Percentiles rank a stretch among this genome's conserved stretches.
These are phyloP conservation scores for Epichloe aotearoae DNA, from an alignment of 2,329 filamentous ascomycete species.

Conservation along the genomic window DNA sequence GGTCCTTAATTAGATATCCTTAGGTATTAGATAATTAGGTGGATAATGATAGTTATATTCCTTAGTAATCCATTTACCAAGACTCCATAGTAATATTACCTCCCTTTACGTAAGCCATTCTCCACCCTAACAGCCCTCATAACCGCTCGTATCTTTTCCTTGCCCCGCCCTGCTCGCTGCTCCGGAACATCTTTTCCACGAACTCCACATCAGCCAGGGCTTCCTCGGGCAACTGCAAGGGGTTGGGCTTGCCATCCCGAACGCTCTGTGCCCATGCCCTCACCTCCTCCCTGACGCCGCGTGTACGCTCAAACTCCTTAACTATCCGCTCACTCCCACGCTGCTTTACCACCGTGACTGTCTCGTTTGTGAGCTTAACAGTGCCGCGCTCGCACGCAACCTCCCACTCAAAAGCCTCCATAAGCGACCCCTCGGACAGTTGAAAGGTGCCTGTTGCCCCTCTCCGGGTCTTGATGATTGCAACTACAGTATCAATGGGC, in stretches of 20 bases:
- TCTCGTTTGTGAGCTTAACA: conserved; percentile 33
- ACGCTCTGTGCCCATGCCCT: conserved; percentile 46
- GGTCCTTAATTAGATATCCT: too few relatives aligned
- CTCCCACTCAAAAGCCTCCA: conserved; percentile 39
- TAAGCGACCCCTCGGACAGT: conserved; percentile 40
- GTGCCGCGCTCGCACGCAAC: conserved; percentile 45
- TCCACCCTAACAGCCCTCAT: too few relatives aligned
- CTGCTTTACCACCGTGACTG: conserved; percentile 24
- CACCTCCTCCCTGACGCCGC: conserved; percentile 46
- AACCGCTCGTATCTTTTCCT: conserved; percentile 22
- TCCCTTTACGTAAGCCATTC: too few relatives aligned
- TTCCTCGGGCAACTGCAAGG: conserved; percentile 41
- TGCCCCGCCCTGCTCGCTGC: conserved; percentile 30
- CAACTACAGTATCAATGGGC: conserved; percentile 54
- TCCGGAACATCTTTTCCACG: conserved; percentile 36
- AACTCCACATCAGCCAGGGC: conserved; percentile 49
- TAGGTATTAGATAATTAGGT: too few relatives aligned
- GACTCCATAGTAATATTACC: too few relatives aligned
- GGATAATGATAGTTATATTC: too few relatives aligned
- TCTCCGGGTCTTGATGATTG: conserved; percentile 38
- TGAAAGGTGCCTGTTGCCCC: conserved; percentile 44
- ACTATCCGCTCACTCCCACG: conserved; percentile 20
- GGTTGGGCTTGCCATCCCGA: conserved; percentile 30
- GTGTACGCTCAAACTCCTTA: conserved; percentile 32
- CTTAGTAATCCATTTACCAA: too few relatives aligned